Percentiles rank a stretch among this genome's conserved stretches.
phyloP scores from a whole-genome alignment of 768 basidiomycete genomes.

The Calocybe indica region DNA sequence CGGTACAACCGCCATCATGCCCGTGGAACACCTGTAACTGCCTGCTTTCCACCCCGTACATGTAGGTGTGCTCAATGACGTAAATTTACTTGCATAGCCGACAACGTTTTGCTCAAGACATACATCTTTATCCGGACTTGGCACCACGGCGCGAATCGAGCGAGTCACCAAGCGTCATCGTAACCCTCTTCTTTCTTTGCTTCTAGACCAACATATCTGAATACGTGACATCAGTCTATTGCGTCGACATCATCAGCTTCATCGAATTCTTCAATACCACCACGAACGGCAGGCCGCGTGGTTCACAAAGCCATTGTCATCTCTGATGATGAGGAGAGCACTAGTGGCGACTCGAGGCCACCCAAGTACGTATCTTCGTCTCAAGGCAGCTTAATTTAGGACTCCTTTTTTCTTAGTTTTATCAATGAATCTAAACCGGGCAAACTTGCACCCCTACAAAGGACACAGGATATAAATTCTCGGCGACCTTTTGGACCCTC shows the following conservation, averaged over 20 bases:
- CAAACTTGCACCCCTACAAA: slow-evolving; percentile 1
- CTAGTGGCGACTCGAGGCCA: slow-evolving; percentile 9
- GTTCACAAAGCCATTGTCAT: slow-evolving; percentile 19
- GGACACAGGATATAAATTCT: slow-evolving; percentile 7
- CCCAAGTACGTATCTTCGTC: slow-evolving; percentile 6
- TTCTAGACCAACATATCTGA: neutral
- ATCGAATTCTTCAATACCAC: slow-evolving; percentile 10
- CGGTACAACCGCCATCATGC: slow-evolving; percentile 12
- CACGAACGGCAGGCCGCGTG: slow-evolving; percentile 5
- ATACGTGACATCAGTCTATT: slow-evolving; percentile 15
- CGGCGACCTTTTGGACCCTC: slow-evolving; percentile 1
- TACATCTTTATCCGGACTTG: slow-evolving; percentile 26
- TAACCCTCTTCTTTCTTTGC: slow-evolving; percentile 12
- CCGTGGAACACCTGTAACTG: slow-evolving; percentile 29
- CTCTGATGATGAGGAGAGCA: slow-evolving; percentile 30
- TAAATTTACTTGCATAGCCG: slow-evolving; percentile 16
- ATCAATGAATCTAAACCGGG: neutral
- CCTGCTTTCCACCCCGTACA: neutral
- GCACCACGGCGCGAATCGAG: slow-evolving; percentile 14
- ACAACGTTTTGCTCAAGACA: slow-evolving; percentile 23
- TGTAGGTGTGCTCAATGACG: neutral
- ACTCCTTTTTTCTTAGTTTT: neutral
- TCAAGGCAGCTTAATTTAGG: neutral
- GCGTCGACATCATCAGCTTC: slow-evolving; percentile 14
- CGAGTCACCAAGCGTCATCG: slow-evolving; percentile 19